A percentile compares a stretch with the other conserved stretches of the same genome.
These are phyloP conservation scores for Podospora bellae-mahoneyi DNA, from an alignment of 495 filamentous ascomycete species.

Conservation along the genomic window DNA sequence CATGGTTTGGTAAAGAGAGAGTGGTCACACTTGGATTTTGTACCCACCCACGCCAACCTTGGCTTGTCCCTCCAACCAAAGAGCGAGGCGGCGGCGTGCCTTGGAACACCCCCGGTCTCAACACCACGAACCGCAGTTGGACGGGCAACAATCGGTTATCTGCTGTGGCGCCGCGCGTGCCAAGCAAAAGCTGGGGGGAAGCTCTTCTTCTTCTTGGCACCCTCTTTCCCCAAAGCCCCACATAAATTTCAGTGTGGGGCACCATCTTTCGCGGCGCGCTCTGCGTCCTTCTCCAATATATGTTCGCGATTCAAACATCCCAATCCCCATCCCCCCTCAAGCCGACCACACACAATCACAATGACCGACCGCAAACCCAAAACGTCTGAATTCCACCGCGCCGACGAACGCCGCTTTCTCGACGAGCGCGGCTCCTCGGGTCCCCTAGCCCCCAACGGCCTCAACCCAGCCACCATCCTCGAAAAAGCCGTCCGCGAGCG, in stretches of 20 bases:
- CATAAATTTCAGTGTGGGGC: slow-evolving; percentile 5
- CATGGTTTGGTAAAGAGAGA: background rate
- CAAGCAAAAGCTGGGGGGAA: slow-evolving; percentile 11
- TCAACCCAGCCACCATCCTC: slow-evolving; percentile 85
- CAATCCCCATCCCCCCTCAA: background rate
- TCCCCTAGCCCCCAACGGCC: slow-evolving; percentile 58
- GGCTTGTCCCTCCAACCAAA: background rate
- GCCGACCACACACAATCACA: background rate
- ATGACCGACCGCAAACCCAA: slow-evolving; percentile 19
- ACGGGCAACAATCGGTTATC: slow-evolving; percentile 34
- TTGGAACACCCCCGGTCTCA: background rate
- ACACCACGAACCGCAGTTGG: slow-evolving; percentile 16
- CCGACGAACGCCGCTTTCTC: slow-evolving; percentile 71
- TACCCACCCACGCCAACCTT: background rate
- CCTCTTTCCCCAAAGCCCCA: background rate
- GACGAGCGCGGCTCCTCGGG: slow-evolving; percentile 64
- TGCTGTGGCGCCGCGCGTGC: background rate
- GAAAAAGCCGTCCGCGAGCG: slow-evolving; percentile 92
- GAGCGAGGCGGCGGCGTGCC: background rate
- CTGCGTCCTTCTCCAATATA: slow-evolving; percentile 15
- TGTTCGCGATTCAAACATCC: background rate
- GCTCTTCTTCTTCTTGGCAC: background rate
- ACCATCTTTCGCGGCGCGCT: background rate
- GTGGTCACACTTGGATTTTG: background rate
- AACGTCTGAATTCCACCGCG: slow-evolving; percentile 54